phyloP scores from a whole-genome alignment of 2,329 filamentous ascomycete genomes.

The Botrytis byssoidea region DNA sequence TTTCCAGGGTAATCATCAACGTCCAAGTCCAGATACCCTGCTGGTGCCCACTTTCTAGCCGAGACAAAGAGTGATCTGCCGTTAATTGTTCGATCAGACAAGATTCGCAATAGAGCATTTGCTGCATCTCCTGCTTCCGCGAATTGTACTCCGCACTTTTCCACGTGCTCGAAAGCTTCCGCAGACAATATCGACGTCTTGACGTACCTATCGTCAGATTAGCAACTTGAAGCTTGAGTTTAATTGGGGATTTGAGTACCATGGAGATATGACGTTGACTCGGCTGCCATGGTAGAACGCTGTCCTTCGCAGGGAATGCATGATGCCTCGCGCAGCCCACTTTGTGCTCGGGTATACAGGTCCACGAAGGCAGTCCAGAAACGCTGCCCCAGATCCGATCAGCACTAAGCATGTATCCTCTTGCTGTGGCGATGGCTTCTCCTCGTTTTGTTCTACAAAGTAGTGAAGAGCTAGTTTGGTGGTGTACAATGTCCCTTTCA shows the following conservation, averaged over 20 bases:
- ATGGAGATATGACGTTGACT: not conserved
- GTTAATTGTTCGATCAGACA: not conserved
- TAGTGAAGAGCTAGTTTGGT: not conserved
- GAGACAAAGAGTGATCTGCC: not conserved
- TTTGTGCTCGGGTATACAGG: not conserved
- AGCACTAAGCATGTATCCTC: not conserved
- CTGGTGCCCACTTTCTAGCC: not conserved
- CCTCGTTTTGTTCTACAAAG: not conserved
- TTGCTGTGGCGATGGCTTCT: not conserved
- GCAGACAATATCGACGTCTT: not conserved
- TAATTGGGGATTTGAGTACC: not conserved
- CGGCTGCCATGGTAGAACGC: not conserved
- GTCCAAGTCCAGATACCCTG: not conserved
- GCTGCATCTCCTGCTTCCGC: not conserved
- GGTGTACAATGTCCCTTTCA: not conserved
- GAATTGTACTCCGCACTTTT: not conserved
- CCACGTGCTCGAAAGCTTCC: not conserved
- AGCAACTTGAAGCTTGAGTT: not conserved
- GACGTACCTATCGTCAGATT: not conserved
- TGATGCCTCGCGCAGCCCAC: not conserved
- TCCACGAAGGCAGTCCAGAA: not conserved
- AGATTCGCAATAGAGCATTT: not conserved
- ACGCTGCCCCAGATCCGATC: not conserved
- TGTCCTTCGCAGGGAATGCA: not conserved
- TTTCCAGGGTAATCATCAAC: slow-evolving; percentile 1